Percentiles rank a stretch among this genome's conserved stretches.
Conservation (phyloP, 139 green algal species). For the Cymbomonas tetramitiformis region DNA sequence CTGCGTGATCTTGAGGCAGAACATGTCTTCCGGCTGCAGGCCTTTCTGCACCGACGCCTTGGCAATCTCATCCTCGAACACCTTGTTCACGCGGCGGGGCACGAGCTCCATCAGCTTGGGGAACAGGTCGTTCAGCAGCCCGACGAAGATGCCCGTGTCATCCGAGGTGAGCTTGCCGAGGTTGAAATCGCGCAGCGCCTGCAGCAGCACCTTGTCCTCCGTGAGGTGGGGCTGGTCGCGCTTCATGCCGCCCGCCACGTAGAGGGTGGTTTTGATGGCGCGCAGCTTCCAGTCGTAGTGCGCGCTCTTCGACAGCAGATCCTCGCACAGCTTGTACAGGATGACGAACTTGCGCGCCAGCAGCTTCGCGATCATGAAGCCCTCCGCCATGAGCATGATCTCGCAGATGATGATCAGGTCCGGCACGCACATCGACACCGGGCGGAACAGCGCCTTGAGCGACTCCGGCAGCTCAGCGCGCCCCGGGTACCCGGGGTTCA, state of each 20-base stretch:
- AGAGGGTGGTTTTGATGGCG: conserved; percentile 91
- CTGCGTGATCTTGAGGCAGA: conserved; percentile 80
- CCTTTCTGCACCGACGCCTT: conserved; percentile 58
- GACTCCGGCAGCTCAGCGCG: conserved; percentile 80
- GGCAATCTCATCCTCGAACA: conserved; percentile 52
- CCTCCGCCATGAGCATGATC: too few species aligned
- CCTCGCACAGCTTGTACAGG: conserved; percentile 80
- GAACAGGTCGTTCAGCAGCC: conserved; percentile 86
- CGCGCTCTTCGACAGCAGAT: conserved; percentile 65
- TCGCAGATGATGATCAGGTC: conserved; percentile 81
- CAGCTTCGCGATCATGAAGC: conserved; percentile 62
- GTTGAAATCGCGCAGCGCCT: conserved; percentile 86
- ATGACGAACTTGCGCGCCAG: conserved; percentile 83
- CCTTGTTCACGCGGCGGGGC: conserved; percentile 49
- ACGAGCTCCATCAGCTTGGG: conserved; percentile 65
- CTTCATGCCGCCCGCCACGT: conserved; percentile 84
- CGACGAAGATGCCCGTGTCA: conserved; percentile 76
- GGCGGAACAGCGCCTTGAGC: conserved; percentile 78
- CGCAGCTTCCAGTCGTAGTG: conserved; percentile 95
- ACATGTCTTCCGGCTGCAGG: conserved; percentile 70
- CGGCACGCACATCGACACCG: conserved; percentile 77
- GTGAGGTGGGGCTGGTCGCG: conserved; percentile 53
- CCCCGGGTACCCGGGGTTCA: conserved; percentile 83
- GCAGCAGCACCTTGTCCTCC: conserved; percentile 78
- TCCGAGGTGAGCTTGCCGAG: conserved; percentile 78